Conservation (phyloP, 306 rosid species). For the Alnus glutinosa region DNA sequence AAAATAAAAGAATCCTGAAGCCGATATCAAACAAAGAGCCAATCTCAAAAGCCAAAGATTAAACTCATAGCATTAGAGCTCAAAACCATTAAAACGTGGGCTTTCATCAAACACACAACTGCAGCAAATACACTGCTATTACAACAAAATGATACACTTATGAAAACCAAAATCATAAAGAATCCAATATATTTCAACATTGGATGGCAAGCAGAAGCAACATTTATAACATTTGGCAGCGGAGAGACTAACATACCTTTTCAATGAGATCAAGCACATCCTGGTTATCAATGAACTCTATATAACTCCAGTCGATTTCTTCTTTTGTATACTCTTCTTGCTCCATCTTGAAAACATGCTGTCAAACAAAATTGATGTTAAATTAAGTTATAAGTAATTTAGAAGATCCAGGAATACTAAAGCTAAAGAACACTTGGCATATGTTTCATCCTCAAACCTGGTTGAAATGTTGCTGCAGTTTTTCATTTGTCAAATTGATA, state of each 20-base stretch:
- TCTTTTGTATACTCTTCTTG: constrained; percentile 97
- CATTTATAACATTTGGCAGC: constrained; percentile 5
- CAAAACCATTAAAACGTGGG: neutral
- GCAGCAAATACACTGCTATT: constrained; percentile 1
- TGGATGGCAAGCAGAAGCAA: constrained; percentile 19
- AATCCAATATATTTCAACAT: constrained; percentile 14
- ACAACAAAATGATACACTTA: neutral
- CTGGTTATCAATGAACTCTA: constrained; percentile 91
- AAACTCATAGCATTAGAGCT: constrained; percentile 1
- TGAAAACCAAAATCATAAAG: neutral
- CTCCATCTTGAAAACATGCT: constrained; percentile 99
- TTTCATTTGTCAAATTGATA: constrained; percentile 97
- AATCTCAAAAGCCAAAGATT: neutral
- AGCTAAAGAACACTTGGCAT: constrained; percentile 25
- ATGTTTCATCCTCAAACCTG: constrained; percentile 57
- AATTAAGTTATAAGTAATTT: constrained; percentile 14
- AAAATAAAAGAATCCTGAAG: neutral
- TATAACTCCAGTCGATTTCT: constrained; percentile 95
- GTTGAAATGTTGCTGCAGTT: constrained; percentile 97
- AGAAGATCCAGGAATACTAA: constrained; percentile 24
- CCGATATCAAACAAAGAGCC: neutral
- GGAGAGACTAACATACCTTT: constrained; percentile 58
- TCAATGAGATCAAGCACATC: constrained; percentile 95
- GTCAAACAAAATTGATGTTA: constrained; percentile 33
- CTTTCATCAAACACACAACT: neutral